Base-by-base conservation (phyloP, 139 green algal species). In the Tetratostichococcus sp. region DNA sequence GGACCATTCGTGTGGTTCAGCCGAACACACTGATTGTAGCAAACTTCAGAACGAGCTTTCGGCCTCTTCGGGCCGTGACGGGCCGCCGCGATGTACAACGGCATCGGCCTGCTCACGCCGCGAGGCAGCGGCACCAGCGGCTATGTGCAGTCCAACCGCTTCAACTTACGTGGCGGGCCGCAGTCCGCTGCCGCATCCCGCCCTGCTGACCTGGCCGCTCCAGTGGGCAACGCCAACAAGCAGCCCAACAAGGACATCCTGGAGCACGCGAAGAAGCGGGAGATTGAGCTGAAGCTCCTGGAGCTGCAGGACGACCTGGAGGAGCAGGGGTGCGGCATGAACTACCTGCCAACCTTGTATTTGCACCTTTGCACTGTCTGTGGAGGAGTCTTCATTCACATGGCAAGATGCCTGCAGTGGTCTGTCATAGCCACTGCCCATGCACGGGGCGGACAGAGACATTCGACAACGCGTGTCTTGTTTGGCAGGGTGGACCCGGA, bases 131-230 rank as follows among this genome's bases (percentile, higher is more conserved):
- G 95, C 1, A 99, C 95, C 3, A 96, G 86, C 65, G 95, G 95
- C 16, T 91, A 99, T 93, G 94, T 99, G 14, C 87, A 94, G 80
- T 86, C 76, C 34, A 99, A 98, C 80, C 94, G 94, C 75, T 99
- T 99, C 81, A 94, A 96, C 80, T 69, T 97, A 31, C 81, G 90
- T 19, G 71, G 79, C 2, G 34, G 21, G 21, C 77, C 76, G 26
- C 68, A 66, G 14, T 26, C n/a, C 1, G 50, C 50, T 25, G 67
- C 43, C 35, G 67, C 43, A 25, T 39, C 62, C 21, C 72, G 77
- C 2, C 69, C 69, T 6, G 58, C 30, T 0, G 50, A 62, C 50
- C 50, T 62, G 69, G 72, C 35, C 69, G 80, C 11, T 28, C 74
- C 30, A 43, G 30, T 33, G 4, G 26, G 25, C 62, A 25, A 25